These are phyloP conservation scores for Bacterosira constricta DNA, from an alignment of 108 stramenopile genomes.

Conservation along the genomic window DNA sequence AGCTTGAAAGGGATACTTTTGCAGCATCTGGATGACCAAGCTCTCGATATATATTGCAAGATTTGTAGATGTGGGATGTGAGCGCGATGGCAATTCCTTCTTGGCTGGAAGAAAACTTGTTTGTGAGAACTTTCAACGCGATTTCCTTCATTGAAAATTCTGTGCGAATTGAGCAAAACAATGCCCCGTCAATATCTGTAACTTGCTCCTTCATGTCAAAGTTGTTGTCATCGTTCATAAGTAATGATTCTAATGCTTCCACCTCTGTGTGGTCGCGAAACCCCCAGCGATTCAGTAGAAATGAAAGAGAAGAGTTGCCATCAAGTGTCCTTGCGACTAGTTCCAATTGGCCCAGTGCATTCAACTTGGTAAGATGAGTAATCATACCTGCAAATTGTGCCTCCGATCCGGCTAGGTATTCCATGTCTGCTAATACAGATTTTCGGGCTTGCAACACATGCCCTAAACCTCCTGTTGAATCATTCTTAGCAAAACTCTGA, in stretches of 20 bases:
- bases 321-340: slow-evolving; percentile 21
- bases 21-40: slow-evolving; percentile 51
- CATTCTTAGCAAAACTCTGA: slow-evolving; percentile 24
- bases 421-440: slow-evolving; percentile 39
- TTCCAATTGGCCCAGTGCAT: slow-evolving; percentile 23
- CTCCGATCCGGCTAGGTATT: slow-evolving; percentile 34
- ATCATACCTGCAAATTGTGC: slow-evolving; percentile 27
- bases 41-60: slow-evolving; percentile 46
- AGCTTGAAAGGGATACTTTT: slow-evolving; percentile 27
- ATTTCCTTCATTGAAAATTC: slow-evolving; percentile 43
- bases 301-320: background rate
- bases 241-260: slow-evolving; percentile 16
- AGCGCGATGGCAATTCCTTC: slow-evolving; percentile 30
- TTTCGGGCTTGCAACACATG: slow-evolving; percentile 23
- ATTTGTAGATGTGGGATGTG: slow-evolving; percentile 51
- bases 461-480: slow-evolving; percentile 25
- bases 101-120: background rate
- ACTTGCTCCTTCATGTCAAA: slow-evolving; percentile 16
- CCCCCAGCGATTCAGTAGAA: slow-evolving; percentile 31
- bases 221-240: slow-evolving; percentile 20
- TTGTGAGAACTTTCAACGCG: slow-evolving; percentile 25
- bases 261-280: slow-evolving; percentile 1
- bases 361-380: slow-evolving; percentile 33
- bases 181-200: background rate
- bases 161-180: slow-evolving; percentile 21